Evolutionary conservation across 108 stramenopile species (phyloP).

Genomic region (Cyclotella sp.): DNA sequence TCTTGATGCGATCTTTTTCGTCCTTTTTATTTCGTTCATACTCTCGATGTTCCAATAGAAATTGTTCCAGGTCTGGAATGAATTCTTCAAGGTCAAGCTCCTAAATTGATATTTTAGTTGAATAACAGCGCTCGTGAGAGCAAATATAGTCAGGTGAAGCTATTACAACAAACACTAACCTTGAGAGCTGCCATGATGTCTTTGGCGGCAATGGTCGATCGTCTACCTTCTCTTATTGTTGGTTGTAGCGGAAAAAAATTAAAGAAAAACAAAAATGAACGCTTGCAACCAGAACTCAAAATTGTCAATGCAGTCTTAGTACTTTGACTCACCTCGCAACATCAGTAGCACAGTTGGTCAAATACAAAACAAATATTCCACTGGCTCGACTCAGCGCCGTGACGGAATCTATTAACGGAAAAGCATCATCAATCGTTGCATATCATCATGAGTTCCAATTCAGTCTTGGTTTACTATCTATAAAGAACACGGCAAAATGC

Average conservation of each 20-base stretch:
- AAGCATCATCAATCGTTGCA: background rate
- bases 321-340: conserved; percentile 50
- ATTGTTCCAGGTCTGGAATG: conserved; percentile 61
- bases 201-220: conserved; percentile 86
- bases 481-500: background rate
- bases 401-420: conserved; percentile 2
- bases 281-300: background rate
- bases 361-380: conserved; percentile 87
- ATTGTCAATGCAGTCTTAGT: background rate
- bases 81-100: conserved; percentile 82
- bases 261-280: background rate
- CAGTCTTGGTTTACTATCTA: background rate
- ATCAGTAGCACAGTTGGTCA: conserved; percentile 86
- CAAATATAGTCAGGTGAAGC: background rate
- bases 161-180: background rate
- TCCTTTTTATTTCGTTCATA: conserved; percentile 71
- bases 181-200: conserved; percentile 83
- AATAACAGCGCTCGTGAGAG: background rate
- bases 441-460: background rate
- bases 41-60: conserved; percentile 69
- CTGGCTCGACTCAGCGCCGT: conserved; percentile 77
- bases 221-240: conserved; percentile 62
- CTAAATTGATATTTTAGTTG: background rate
- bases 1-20: conserved; percentile 52
- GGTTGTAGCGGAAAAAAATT: background rate